Conservation (phyloP, 306 rosid genomes). For the Begonia loranthoides region DNA sequence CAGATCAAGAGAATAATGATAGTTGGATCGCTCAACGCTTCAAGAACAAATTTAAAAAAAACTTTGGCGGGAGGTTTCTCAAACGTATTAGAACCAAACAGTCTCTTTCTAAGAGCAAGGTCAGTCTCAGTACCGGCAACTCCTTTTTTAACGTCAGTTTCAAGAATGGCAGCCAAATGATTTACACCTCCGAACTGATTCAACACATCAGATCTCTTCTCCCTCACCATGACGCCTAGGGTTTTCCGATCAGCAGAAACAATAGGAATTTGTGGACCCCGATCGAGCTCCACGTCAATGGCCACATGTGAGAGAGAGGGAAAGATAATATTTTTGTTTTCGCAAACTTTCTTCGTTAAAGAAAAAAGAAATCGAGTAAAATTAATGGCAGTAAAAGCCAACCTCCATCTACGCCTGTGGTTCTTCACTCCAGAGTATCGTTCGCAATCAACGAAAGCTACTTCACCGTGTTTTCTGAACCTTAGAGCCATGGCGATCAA, state of each 20-base stretch:
- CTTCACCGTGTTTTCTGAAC: not conserved
- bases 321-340: conserved; percentile 3
- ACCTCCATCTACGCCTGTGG: conserved; percentile 11
- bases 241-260: conserved; percentile 3
- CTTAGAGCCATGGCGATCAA: too few relatives aligned
- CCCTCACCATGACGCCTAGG: conserved; percentile 6
- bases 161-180: not conserved
- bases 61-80: conserved; percentile 3
- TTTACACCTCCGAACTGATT: conserved; percentile 6
- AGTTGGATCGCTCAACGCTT: conserved; percentile 9
- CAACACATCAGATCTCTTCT: conserved; percentile 7
- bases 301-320: conserved; percentile 10
- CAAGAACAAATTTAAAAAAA: conserved; percentile 8
- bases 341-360: conserved; percentile 3
- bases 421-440: not conserved
- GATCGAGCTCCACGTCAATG: not conserved
- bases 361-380: conserved; percentile 11
- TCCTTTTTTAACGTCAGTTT: not conserved
- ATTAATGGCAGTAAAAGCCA: conserved; percentile 11
- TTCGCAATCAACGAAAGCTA: not conserved
- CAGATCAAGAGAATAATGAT: conserved; percentile 12
- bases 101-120: not conserved
- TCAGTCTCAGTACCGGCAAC: conserved; percentile 2
- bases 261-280: too few relatives aligned
- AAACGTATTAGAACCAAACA: conserved; percentile 4